Evolutionary conservation across 768 basidiomycete species (phyloP), one percentile per base, ranked within the genome.

Genomic region (Pleurotus citrinopileatus): DNA sequence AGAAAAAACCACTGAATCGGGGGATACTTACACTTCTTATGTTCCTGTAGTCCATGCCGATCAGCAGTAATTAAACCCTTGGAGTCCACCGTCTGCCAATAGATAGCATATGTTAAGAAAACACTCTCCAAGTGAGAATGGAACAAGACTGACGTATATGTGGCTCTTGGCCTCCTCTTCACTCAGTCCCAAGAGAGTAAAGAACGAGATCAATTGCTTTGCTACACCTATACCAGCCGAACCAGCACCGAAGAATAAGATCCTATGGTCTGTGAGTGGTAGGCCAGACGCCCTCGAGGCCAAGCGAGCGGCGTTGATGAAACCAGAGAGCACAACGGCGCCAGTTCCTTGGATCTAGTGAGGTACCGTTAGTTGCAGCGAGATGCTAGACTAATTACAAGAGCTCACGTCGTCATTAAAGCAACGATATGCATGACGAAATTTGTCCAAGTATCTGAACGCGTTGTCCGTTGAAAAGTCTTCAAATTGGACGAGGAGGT

Each of bases 171-270:
- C 89, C 58, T 89, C 84, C 55, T 87, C 80, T 58, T 80, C 83
- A 17, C 70, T 73, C 67, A 89, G 58, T 7, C 88, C 87, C 37
- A 79, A 70, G 59, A 89, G 68, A 47, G 79, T 88, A 75, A 93
- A 91, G 76, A 93, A 94, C 53, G 87, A 87, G 65, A 83, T 74
- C 25, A 90, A 74, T 64, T 94, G 91, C 69, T 83, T 84, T 40
- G 88, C 93, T 34, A 96, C 94, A 52, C 93, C 94, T 48, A 94
- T 87, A 42, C 92, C 93, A 6, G 90, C 88, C 9, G 86, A 88
- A 0, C 94, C 94, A 1, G 93, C 91, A n/a, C 94, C 94, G 47
- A 90, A 85, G 78, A 96, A 94, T 47, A 95, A 75, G 61, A 95
- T 88, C 42, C 82, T 81, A 61, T 95, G 93, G 44, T 90, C 87